Evolutionary conservation across 2,329 filamentous ascomycete genomes (phyloP).

Genomic region (Clonostachys rosea): DNA sequence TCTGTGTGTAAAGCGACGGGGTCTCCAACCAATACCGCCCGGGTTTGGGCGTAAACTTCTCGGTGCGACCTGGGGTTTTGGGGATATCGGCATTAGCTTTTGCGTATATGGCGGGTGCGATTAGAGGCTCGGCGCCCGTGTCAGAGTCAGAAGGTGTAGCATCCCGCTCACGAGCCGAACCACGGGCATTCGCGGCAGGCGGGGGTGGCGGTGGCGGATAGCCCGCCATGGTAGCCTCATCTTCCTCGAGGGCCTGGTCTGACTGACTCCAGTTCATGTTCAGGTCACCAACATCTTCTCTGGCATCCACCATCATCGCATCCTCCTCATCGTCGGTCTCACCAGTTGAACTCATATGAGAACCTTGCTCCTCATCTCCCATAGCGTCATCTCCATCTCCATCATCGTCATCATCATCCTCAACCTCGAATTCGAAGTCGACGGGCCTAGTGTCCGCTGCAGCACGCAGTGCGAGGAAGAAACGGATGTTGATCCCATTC

Average conservation of each 20-base stretch:
- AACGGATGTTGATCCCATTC: constrained; percentile 24
- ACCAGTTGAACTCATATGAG: constrained; percentile 13
- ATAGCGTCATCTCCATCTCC: constrained; percentile 24
- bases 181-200: constrained; percentile 33
- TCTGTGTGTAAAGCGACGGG: constrained; percentile 62
- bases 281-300: constrained; percentile 36
- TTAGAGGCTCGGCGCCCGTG: constrained; percentile 58
- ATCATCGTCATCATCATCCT: constrained; percentile 18
- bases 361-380: constrained; percentile 36
- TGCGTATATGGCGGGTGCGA: constrained; percentile 55
- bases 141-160: constrained; percentile 70
- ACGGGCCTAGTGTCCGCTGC: constrained; percentile 18
- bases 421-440: constrained; percentile 17
- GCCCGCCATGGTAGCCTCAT: constrained; percentile 74
- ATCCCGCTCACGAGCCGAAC: constrained; percentile 43
- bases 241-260: constrained; percentile 67
- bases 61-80: constrained; percentile 65
- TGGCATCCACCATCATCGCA: constrained; percentile 52
- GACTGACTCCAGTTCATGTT: constrained; percentile 46
- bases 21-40: constrained; percentile 84
- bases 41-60: constrained; percentile 50
- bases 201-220: constrained; percentile 64
- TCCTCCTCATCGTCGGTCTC: constrained; percentile 49
- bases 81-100: constrained; percentile 72
- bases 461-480: constrained; percentile 28